Percentiles rank a stretch among this genome's conserved stretches.
These are phyloP conservation scores for Candida railenensis DNA, from an alignment of 805 yeast genomes.

Conservation along the genomic window DNA sequence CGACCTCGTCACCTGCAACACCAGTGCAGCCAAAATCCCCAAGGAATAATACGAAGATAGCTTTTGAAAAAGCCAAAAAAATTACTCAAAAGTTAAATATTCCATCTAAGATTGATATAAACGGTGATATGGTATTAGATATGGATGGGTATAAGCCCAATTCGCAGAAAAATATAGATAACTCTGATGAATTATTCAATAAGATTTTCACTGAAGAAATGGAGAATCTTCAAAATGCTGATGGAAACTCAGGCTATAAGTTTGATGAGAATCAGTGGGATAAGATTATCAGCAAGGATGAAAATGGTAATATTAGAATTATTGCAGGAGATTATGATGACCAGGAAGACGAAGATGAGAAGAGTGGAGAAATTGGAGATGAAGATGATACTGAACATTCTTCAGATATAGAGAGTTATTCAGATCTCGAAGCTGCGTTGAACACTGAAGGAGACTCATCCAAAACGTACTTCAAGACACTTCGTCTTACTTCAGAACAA, in stretches of 20 bases:
- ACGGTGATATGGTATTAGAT: conserved; percentile 88
- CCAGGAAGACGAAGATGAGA: conserved; percentile 55
- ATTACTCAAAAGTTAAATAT: conserved; percentile 73
- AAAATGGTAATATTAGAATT: conserved; percentile 67
- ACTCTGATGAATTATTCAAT: conserved; percentile 72
- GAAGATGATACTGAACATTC: not conserved
- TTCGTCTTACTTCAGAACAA: conserved; percentile 89
- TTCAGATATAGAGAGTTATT: not conserved
- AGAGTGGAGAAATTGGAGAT: conserved; percentile 3
- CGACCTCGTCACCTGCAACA: conserved; percentile 16
- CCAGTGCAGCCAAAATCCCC: conserved; percentile 19
- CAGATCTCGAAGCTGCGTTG: conserved; percentile 7
- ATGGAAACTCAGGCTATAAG: conserved; percentile 7
- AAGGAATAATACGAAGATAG: conserved; percentile 23
- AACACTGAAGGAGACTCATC: conserved; percentile 11
- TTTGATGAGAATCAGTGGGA: conserved; percentile 27
- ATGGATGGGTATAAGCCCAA: conserved; percentile 95
- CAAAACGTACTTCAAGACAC: conserved; percentile 67
- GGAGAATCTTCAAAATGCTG: conserved; percentile 17
- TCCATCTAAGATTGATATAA: conserved; percentile 82
- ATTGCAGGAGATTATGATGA: conserved; percentile 38
- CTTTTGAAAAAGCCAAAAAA: conserved; percentile 58
- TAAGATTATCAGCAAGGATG: conserved; percentile 49
- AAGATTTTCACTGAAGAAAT: conserved; percentile 77
- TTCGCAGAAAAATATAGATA: conserved; percentile 65